Evolutionary conservation across 768 basidiomycete genomes (phyloP).

Genomic region (Pleurotus platypus): DNA sequence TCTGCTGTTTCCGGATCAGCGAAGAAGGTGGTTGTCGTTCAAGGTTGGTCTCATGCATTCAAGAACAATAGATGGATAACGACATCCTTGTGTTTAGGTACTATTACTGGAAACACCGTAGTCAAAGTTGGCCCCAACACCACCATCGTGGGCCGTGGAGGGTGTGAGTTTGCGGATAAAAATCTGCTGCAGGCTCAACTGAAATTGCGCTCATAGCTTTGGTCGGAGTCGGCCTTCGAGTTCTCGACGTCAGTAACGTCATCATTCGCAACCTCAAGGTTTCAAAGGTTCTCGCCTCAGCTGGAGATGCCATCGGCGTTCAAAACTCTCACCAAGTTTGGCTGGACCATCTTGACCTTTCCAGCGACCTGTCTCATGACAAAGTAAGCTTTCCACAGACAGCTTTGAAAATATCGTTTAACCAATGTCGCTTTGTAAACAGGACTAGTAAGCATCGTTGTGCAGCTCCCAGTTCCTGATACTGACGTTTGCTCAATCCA

Average conservation of each 20-base stretch:
- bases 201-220: constrained; percentile 26
- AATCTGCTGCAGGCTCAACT: too few species aligned
- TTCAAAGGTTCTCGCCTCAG: constrained; percentile 40
- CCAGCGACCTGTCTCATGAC: constrained; percentile 40
- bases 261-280: constrained; percentile 49
- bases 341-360: constrained; percentile 43
- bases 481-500: constrained; percentile 8
- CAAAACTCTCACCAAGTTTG: constrained; percentile 37
- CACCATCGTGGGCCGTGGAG: constrained; percentile 32
- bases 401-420: too few species aligned
- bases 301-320: constrained; percentile 43
- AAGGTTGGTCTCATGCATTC: constrained; percentile 22
- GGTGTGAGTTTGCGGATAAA: constrained; percentile 22
- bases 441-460: constrained; percentile 24
- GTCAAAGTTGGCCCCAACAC: constrained; percentile 42
- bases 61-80: not conserved
- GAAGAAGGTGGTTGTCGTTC: constrained; percentile 41
- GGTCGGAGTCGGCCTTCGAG: constrained; percentile 41
- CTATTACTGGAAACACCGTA: constrained; percentile 37
- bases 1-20: constrained; percentile 34
- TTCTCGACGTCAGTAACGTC: constrained; percentile 37
- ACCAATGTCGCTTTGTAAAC: not conserved
- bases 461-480: not conserved
- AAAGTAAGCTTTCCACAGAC: constrained; percentile 15
- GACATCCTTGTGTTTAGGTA: constrained; percentile 22